Percentiles rank a stretch among this genome's conserved stretches.
phyloP scores from a whole-genome alignment of 495 filamentous ascomycete genomes.

The Saxophila tyrrhenica region DNA sequence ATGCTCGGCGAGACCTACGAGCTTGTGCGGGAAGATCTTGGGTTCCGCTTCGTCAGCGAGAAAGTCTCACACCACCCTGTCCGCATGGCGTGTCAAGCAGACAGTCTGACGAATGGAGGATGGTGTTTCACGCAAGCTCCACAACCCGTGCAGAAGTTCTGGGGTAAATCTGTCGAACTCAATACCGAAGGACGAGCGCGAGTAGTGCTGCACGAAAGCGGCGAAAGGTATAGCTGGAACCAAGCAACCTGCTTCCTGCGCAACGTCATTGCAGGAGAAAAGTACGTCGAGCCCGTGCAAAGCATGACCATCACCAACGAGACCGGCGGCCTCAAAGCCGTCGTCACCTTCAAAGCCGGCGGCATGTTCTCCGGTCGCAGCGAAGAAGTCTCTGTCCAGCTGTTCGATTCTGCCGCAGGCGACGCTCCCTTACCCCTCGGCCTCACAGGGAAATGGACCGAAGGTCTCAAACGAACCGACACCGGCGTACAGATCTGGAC shows the following conservation, averaged over 20 bases:
- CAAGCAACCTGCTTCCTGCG: slow-evolving; percentile 79
- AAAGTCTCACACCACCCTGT: slow-evolving; percentile 91
- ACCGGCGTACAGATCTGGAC: slow-evolving; percentile 56
- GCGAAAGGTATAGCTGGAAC: slow-evolving; percentile 75
- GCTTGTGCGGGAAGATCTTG: slow-evolving; percentile 76
- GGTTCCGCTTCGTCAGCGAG: slow-evolving; percentile 82
- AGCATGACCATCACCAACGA: slow-evolving; percentile 76
- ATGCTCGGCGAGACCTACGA: slow-evolving; percentile 95
- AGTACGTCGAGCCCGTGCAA: slow-evolving; percentile 92
- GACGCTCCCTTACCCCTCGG: slow-evolving; percentile 53
- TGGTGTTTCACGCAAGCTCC: slow-evolving; percentile 85
- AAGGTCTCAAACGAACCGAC: slow-evolving; percentile 48
- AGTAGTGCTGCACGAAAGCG: slow-evolving; percentile 54
- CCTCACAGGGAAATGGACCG: slow-evolving; percentile 75
- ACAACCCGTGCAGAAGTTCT: slow-evolving; percentile 89
- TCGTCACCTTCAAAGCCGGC: slow-evolving; percentile 77
- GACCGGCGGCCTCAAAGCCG: slow-evolving; percentile 62
- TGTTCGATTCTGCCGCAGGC: slow-evolving; percentile 40
- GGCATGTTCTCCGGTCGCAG: slow-evolving; percentile 93
- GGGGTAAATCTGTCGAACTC: slow-evolving; percentile 91
- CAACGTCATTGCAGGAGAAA: slow-evolving; percentile 95
- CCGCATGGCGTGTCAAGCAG: slow-evolving; percentile 84
- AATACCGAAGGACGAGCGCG: slow-evolving; percentile 80
- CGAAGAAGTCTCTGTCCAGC: slow-evolving; percentile 73
- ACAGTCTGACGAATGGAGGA: slow-evolving; percentile 41